These are phyloP conservation scores for Microdochium nivale DNA, from an alignment of 2,329 filamentous ascomycete species.

Conservation along the genomic window DNA sequence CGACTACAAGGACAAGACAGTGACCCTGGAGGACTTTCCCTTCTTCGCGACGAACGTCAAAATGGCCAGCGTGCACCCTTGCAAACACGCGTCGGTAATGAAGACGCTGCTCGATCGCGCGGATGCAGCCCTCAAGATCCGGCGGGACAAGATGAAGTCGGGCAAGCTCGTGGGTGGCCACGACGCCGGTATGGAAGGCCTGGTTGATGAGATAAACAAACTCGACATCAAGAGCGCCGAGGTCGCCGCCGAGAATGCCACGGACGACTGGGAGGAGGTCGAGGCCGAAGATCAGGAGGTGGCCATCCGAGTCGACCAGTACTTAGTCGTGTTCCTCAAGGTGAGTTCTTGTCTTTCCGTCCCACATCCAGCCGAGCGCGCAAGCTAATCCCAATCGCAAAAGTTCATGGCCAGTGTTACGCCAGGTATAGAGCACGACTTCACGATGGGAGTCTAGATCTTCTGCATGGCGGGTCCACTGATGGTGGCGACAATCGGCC, in stretches of 20 bases:
- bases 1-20: slow-evolving; percentile 97
- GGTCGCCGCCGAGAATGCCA: slow-evolving; percentile 40
- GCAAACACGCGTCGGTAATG: slow-evolving; percentile 97
- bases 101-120: slow-evolving; percentile 93
- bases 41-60: slow-evolving; percentile 88
- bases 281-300: slow-evolving; percentile 63
- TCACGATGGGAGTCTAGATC: slow-evolving; percentile 80
- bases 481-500: too few relatives aligned
- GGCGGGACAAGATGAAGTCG: slow-evolving; percentile 69
- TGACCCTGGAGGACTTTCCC: slow-evolving; percentile 94
- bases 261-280: slow-evolving; percentile 60
- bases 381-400: background rate
- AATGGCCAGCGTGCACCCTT: slow-evolving; percentile 95
- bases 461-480: background rate
- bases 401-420: slow-evolving; percentile 82
- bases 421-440: slow-evolving; percentile 94
- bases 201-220: slow-evolving; percentile 72
- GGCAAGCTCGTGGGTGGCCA: slow-evolving; percentile 36
- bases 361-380: background rate
- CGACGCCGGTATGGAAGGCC: slow-evolving; percentile 65
- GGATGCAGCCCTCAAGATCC: slow-evolving; percentile 83
- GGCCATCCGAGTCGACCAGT: slow-evolving; percentile 81
- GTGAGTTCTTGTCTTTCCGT: slow-evolving; percentile 40
- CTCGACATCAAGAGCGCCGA: slow-evolving; percentile 48
- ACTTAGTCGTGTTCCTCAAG: slow-evolving; percentile 80